These are phyloP conservation scores for Cladosporium sp. DNA, from an alignment of 2,329 filamentous ascomycete genomes.

Conservation along the genomic window DNA sequence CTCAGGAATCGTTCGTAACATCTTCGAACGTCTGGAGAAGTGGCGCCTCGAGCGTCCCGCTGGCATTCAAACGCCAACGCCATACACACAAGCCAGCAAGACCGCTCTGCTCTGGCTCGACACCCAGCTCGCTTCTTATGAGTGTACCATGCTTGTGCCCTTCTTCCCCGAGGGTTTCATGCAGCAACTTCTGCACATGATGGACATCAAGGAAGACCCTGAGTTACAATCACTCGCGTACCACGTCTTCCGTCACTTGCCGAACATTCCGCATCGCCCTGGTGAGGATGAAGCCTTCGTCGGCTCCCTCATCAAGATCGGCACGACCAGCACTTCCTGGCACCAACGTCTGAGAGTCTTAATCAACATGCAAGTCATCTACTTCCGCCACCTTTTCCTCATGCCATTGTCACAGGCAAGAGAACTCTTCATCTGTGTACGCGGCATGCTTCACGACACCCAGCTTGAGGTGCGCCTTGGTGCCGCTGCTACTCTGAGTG, in stretches of 20 bases:
- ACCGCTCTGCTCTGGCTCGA: conserved; percentile 95
- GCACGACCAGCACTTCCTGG: conserved; percentile 79
- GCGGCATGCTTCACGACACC: conserved; percentile 84
- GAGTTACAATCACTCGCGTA: conserved; percentile 93
- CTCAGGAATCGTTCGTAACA: conserved; percentile 61
- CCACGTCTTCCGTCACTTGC: conserved; percentile 91
- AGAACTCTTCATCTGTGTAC: conserved; percentile 84
- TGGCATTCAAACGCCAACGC: conserved; percentile 86
- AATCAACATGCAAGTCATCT: conserved; percentile 98
- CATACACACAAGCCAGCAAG: conserved; percentile 94
- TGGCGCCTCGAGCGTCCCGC: conserved; percentile 82
- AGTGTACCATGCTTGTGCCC: conserved; percentile 82
- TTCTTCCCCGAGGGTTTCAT: conserved; percentile 91
- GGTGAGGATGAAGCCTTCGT: conserved; percentile 85
- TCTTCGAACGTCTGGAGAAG: conserved; percentile 74
- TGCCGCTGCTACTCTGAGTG: conserved; percentile 86
- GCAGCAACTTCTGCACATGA: conserved; percentile 95
- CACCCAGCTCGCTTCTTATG: conserved; percentile 80
- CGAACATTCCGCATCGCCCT: conserved; percentile 86
- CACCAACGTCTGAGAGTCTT: conserved; percentile 91
- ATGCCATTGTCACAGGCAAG: conserved; percentile 70
- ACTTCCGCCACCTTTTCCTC: conserved; percentile 92
- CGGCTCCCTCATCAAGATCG: conserved; percentile 78
- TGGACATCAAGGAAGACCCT: conserved; percentile 98
- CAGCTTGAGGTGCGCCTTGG: conserved; percentile 93